phyloP scores from a whole-genome alignment of 176 grass and related monocot genomes.

The Musa acuminata region DNA sequence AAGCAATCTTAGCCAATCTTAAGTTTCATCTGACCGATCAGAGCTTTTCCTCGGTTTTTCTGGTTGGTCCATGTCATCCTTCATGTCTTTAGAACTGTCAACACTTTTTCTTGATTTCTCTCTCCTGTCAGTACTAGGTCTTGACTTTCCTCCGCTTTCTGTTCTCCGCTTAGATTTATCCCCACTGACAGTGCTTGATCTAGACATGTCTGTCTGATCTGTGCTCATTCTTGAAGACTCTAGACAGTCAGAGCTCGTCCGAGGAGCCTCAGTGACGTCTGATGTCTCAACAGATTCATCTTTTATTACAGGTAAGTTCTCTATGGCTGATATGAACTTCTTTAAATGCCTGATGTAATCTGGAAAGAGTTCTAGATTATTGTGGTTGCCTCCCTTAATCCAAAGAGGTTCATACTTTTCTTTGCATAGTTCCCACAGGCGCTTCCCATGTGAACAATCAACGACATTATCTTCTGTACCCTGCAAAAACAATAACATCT shows the following conservation, averaged over 20 bases:
- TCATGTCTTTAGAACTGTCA: slow-evolving; percentile 34
- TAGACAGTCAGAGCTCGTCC: slow-evolving; percentile 34
- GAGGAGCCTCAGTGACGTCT: slow-evolving; percentile 34
- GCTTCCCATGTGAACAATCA: slow-evolving; percentile 71
- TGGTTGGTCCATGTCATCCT: slow-evolving; percentile 31
- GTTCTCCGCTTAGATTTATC: slow-evolving; percentile 50
- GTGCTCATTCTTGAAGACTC: slow-evolving; percentile 35
- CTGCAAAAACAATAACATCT: slow-evolving; percentile 21
- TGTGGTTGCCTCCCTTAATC: slow-evolving; percentile 78
- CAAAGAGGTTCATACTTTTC: slow-evolving; percentile 93
- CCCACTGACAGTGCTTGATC: slow-evolving; percentile 24
- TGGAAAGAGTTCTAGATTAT: slow-evolving; percentile 66
- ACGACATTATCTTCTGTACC: slow-evolving; percentile 72
- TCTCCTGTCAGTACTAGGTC: slow-evolving; percentile 34
- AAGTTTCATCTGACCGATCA: slow-evolving; percentile 46
- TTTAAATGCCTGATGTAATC: slow-evolving; percentile 70
- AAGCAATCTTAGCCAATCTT: slow-evolving; percentile 6
- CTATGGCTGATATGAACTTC: slow-evolving; percentile 56
- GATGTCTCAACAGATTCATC: slow-evolving; percentile 19
- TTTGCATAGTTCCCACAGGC: slow-evolving; percentile 68
- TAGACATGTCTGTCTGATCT: slow-evolving; percentile 12
- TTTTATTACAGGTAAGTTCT: slow-evolving; percentile 34
- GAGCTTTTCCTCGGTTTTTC: slow-evolving; percentile 93
- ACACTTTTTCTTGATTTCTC: slow-evolving; percentile 63
- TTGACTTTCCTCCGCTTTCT: slow-evolving; percentile 41